These are phyloP conservation scores for Nicotiana knightiana DNA, from an alignment of 257 asterid genomes.

Conservation along the genomic window DNA sequence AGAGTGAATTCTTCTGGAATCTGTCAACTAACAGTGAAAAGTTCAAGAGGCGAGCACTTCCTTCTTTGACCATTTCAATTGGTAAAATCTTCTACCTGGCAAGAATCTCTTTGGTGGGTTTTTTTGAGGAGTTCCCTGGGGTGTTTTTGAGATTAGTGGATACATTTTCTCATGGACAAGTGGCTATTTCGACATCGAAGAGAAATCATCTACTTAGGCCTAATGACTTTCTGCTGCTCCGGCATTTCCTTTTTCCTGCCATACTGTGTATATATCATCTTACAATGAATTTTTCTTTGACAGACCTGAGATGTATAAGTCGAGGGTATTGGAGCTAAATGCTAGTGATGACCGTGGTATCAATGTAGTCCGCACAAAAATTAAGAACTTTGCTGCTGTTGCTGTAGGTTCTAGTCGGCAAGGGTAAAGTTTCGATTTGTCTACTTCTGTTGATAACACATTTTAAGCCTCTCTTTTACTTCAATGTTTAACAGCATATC, in stretches of 20 bases:
- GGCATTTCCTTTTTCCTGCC: neutral
- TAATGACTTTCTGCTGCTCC: neutral
- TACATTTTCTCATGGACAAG: neutral
- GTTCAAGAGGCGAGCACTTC: neutral
- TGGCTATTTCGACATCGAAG: neutral
- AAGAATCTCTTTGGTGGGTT: neutral
- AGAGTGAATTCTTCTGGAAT: neutral
- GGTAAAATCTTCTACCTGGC: neutral
- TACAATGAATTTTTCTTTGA: constrained; percentile 3
- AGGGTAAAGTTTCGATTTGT: constrained; percentile 34
- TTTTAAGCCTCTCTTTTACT: neutral
- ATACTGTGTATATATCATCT: neutral
- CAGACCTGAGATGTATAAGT: constrained; percentile 86
- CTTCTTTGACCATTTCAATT: neutral
- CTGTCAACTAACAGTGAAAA: neutral
- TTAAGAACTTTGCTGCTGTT: constrained; percentile 88
- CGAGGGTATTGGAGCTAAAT: constrained; percentile 94
- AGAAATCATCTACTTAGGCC: neutral
- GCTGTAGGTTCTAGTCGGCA: constrained; percentile 80
- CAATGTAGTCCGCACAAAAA: constrained; percentile 96
- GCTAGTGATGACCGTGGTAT: constrained; percentile 99
- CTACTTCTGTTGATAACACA: neutral
- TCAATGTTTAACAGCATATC: constrained; percentile 7
- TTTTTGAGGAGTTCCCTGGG: neutral
- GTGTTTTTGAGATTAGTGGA: neutral